These are phyloP conservation scores for Lentinula novae-zelandiae DNA, from an alignment of 1,284 basidiomycete species.

Conservation along the genomic window DNA sequence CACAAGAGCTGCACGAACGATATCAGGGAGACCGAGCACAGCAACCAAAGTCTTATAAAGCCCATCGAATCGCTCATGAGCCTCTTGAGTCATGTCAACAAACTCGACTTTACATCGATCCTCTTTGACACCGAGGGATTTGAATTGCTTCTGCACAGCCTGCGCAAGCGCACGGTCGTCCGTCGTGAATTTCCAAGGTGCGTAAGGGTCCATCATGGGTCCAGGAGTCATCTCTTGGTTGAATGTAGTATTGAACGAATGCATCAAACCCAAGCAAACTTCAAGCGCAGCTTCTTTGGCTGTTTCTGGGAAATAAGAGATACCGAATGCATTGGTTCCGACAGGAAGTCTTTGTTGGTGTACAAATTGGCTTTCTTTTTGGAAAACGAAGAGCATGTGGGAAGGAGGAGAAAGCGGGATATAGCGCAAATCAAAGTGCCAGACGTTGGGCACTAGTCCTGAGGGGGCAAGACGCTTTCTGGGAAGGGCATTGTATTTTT, in stretches of 20 bases:
- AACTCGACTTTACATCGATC: constrained; percentile 23
- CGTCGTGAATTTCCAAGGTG: constrained; percentile 27
- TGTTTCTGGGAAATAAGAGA: constrained; percentile 27
- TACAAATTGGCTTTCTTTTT: constrained; percentile 1
- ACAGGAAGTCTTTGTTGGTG: background rate
- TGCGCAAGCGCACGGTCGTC: constrained; percentile 22
- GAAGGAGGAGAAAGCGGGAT: constrained; percentile 8
- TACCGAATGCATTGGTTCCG: constrained; percentile 1
- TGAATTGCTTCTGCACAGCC: constrained; percentile 26
- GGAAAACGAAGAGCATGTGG: constrained; percentile 6
- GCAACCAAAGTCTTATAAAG: background rate
- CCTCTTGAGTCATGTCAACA: background rate
- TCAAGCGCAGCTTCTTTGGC: constrained; percentile 25
- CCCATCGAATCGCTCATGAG: constrained; percentile 9
- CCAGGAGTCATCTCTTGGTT: background rate
- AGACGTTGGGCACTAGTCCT: constrained; percentile 24
- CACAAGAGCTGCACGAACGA: background rate
- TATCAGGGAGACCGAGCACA: background rate
- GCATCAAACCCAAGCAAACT: constrained; percentile 26
- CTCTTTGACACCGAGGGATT: constrained; percentile 22
- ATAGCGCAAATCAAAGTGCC: constrained; percentile 14
- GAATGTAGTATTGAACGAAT: constrained; percentile 21
- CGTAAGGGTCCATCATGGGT: constrained; percentile 9
- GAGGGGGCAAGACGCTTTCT: constrained; percentile 7
- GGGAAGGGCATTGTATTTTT: constrained; percentile 10